Evolutionary conservation across 2,329 filamentous ascomycete species (phyloP).

Genomic region (Podosphaera xanthii): DNA sequence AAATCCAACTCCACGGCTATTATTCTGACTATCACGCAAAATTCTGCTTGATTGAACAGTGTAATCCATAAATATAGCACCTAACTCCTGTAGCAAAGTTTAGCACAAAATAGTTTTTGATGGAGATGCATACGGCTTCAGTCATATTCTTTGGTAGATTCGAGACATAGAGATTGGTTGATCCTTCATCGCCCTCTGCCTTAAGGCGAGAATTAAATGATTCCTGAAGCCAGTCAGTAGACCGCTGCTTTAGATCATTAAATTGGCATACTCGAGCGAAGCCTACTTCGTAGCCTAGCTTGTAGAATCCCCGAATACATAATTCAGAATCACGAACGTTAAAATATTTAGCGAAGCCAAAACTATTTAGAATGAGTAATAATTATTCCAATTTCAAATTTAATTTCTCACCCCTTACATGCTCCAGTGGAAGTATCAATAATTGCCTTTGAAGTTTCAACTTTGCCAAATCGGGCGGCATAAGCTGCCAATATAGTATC

Average conservation of each 20-base stretch:
- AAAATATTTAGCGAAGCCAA: constrained; percentile 91
- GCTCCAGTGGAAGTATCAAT: constrained; percentile 82
- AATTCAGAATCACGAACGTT: constrained; percentile 75
- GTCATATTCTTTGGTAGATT: constrained; percentile 84
- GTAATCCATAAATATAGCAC: constrained; percentile 56
- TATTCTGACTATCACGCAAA: constrained; percentile 71
- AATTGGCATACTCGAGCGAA: constrained; percentile 55
- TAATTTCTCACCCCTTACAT: constrained; percentile 63
- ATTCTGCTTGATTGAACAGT: constrained; percentile 87
- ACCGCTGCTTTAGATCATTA: constrained; percentile 2
- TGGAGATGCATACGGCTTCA: constrained; percentile 44
- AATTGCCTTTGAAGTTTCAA: constrained; percentile 95
- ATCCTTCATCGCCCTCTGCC: constrained; percentile 70
- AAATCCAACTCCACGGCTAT: constrained; percentile 92
- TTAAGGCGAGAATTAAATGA: constrained; percentile 97
- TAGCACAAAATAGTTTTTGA: constrained; percentile 7
- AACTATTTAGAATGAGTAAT: constrained; percentile 29
- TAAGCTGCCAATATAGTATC: constrained; percentile 71
- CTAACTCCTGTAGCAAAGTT: constrained; percentile 35
- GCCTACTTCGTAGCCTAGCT: constrained; percentile 87
- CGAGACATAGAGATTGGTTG: constrained; percentile 94
- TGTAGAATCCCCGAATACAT: constrained; percentile 88
- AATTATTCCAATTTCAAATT: constrained; percentile 4
- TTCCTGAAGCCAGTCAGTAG: constrained; percentile 32
- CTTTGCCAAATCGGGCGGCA: constrained; percentile 70